These are phyloP conservation scores for Aspergillus indologenus DNA, from an alignment of 495 filamentous ascomycete genomes.

Conservation along the genomic window DNA sequence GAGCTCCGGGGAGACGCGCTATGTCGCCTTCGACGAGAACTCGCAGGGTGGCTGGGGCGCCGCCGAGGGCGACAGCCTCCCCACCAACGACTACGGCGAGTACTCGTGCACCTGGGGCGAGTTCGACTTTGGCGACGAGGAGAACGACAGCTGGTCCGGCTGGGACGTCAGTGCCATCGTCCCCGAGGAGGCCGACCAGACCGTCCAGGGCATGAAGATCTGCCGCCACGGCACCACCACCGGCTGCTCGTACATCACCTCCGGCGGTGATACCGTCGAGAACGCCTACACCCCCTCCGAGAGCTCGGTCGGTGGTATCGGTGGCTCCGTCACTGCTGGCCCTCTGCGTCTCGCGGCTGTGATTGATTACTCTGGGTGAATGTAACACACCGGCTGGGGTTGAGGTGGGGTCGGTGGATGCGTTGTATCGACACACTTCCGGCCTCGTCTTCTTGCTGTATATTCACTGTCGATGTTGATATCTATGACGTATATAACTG, in stretches of 20 bases:
- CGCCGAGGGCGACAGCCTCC: conserved; percentile 29
- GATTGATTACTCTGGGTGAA: conserved; percentile 21
- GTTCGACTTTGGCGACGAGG: conserved; percentile 37
- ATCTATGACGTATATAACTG: not conserved
- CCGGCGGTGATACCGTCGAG: conserved; percentile 23
- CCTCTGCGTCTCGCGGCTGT: conserved; percentile 29
- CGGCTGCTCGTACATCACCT: conserved; percentile 34
- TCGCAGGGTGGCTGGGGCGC: conserved; percentile 41
- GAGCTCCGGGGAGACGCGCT: conserved; percentile 36
- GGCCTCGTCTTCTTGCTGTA: not conserved
- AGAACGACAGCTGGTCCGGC: conserved; percentile 39
- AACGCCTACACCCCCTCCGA: conserved; percentile 39
- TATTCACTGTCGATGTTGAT: not conserved
- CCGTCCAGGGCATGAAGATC: conserved; percentile 36
- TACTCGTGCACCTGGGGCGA: conserved; percentile 46
- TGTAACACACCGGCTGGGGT: not conserved
- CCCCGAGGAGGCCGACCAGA: conserved; percentile 31
- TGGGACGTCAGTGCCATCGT: conserved; percentile 43
- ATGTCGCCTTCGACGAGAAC: conserved; percentile 48
- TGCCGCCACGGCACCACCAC: conserved; percentile 24
- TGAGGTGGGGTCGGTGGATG: too few relatives aligned
- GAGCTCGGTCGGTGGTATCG: conserved; percentile 38
- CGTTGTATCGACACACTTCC: not conserved
- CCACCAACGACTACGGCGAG: conserved; percentile 30
- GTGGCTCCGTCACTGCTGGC: conserved; percentile 34